These are phyloP conservation scores for Saturnispora sekii DNA, from an alignment of 805 yeast genomes.

Conservation along the genomic window DNA sequence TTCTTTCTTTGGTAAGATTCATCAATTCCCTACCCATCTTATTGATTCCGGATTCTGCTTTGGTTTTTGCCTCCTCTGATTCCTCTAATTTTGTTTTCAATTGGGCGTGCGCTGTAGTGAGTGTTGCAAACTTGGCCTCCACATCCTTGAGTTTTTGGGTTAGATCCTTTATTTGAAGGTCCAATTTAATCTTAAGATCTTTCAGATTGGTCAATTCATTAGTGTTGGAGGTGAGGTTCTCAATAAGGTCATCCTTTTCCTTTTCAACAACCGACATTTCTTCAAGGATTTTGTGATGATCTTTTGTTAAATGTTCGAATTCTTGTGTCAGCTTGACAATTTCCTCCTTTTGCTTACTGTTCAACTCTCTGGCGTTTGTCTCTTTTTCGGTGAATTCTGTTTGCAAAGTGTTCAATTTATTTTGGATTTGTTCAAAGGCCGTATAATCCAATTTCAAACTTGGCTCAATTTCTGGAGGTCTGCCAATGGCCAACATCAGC, in stretches of 20 bases:
- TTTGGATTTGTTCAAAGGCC: constrained; percentile 38
- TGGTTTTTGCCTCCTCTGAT: constrained; percentile 29
- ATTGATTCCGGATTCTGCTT: constrained; percentile 78
- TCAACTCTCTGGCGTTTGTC: constrained; percentile 12
- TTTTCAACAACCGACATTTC: constrained; percentile 28
- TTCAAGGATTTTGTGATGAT: constrained; percentile 17
- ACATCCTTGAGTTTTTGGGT: constrained; percentile 17
- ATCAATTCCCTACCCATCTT: constrained; percentile 82
- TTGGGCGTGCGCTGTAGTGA: constrained; percentile 18
- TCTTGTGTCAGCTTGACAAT: constrained; percentile 18
- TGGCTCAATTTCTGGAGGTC: constrained; percentile 70
- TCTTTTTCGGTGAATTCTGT: constrained; percentile 15
- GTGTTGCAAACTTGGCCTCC: constrained; percentile 11
- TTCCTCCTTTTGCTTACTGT: constrained; percentile 16
- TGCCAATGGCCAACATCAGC: constrained; percentile 59
- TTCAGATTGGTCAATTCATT: constrained; percentile 20
- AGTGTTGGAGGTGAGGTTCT: constrained; percentile 18
- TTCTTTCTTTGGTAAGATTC: constrained; percentile 51
- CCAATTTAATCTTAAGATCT: constrained; percentile 24
- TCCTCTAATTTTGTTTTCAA: constrained; percentile 24
- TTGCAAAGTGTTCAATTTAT: constrained; percentile 19
- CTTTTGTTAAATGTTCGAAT: constrained; percentile 27
- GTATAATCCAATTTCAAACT: constrained; percentile 55
- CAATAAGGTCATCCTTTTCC: constrained; percentile 19
- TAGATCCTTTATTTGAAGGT: constrained; percentile 22